phyloP scores from a whole-genome alignment of 305 asterid species.

The Fraxinus paxiana region DNA sequence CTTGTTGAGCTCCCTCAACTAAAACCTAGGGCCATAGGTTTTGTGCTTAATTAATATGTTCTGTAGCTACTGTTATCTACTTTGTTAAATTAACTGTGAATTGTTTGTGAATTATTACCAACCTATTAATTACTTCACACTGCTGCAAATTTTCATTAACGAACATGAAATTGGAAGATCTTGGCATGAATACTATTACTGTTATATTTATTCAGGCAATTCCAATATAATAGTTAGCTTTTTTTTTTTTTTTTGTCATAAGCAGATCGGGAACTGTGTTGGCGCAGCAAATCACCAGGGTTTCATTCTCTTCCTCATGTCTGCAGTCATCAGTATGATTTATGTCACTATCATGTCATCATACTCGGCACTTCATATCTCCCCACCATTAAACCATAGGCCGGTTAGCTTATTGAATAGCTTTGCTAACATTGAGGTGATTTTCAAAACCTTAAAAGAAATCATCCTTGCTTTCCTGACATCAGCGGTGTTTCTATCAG shows the following conservation, averaged over 20 bases:
- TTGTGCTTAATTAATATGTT: neutral
- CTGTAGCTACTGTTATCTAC: neutral
- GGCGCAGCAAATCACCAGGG: conserved; percentile 75
- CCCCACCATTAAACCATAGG: conserved; percentile 48
- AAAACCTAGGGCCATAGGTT: neutral
- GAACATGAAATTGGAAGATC: neutral
- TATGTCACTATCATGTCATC: conserved; percentile 54
- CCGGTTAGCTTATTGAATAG: conserved; percentile 24
- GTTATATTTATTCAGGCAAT: neutral
- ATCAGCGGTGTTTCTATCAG: conserved; percentile 52
- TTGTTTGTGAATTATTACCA: neutral
- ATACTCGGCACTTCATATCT: conserved; percentile 45
- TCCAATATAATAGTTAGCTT: conserved; percentile 18
- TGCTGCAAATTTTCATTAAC: neutral
- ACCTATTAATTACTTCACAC: neutral
- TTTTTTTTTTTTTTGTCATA: neutral
- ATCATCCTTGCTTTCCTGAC: conserved; percentile 43
- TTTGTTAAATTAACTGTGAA: neutral
- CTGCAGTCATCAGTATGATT: conserved; percentile 56
- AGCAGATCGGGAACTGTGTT: conserved; percentile 95
- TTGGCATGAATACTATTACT: neutral
- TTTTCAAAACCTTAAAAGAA: conserved; percentile 42
- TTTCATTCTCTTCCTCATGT: conserved; percentile 74
- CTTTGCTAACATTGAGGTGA: conserved; percentile 25
- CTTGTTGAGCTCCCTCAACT: neutral